These are phyloP conservation scores for Scedosporium dehoogii DNA, from an alignment of 2,329 filamentous ascomycete genomes.

Conservation along the genomic window DNA sequence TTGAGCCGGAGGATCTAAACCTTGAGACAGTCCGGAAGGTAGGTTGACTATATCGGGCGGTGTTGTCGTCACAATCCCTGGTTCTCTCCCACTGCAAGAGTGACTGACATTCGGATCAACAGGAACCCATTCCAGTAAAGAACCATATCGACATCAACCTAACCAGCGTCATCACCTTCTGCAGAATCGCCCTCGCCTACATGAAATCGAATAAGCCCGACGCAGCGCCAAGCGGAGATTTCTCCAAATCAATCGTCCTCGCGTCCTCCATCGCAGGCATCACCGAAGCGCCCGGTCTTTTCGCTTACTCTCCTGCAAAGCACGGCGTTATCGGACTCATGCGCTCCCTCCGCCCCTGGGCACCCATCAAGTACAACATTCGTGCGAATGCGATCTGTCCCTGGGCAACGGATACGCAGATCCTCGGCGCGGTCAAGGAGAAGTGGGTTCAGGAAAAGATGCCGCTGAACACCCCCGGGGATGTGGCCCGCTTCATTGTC, in stretches of 20 bases:
- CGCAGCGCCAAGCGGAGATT: background rate
- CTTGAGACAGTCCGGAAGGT: conserved; percentile 28
- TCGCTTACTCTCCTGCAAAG: conserved; percentile 36
- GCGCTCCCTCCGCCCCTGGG: conserved; percentile 27
- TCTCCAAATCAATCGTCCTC: conserved; percentile 18
- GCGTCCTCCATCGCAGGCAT: conserved; percentile 33
- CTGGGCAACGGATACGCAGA: conserved; percentile 34
- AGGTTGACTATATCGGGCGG: background rate
- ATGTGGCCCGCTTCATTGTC: conserved; percentile 30
- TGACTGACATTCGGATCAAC: background rate
- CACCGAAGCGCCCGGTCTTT: conserved; percentile 34
- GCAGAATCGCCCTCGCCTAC: conserved; percentile 38
- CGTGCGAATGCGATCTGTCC: conserved; percentile 36
- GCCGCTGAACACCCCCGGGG: conserved; percentile 28
- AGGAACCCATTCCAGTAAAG: conserved; percentile 21
- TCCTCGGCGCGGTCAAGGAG: conserved; percentile 26
- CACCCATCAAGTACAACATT: conserved; percentile 22
- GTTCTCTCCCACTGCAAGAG: background rate
- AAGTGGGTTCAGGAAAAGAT: conserved; percentile 27
- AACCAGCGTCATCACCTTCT: conserved; percentile 33
- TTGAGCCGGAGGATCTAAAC: conserved; percentile 29
- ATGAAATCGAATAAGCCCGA: conserved; percentile 23
- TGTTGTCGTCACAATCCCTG: conserved; percentile 14
- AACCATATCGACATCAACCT: conserved; percentile 36
- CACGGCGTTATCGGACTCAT: conserved; percentile 41